These are phyloP conservation scores for Verruconis gallopava DNA, from an alignment of 2,329 filamentous ascomycete species.

Conservation along the genomic window DNA sequence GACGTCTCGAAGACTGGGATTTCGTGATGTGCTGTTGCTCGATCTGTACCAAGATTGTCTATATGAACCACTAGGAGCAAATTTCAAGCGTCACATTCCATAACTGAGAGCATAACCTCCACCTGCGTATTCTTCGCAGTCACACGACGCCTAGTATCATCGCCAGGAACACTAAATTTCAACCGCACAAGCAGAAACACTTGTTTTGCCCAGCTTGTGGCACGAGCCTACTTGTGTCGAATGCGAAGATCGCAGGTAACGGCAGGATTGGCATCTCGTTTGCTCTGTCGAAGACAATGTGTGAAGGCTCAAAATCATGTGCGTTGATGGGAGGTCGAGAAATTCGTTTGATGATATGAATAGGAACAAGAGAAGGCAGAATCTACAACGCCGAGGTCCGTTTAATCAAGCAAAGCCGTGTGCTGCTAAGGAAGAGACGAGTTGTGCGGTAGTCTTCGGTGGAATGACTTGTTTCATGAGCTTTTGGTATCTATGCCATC, in stretches of 20 bases:
- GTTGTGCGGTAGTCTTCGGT: no score
- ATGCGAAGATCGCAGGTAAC: neutral
- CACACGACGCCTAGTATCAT: neutral
- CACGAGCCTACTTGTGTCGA: neutral
- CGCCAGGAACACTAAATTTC: neutral
- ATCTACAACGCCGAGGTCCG: neutral
- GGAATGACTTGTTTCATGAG: neutral
- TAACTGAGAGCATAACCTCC: neutral
- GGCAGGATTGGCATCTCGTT: neutral
- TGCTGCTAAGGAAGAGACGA: no score
- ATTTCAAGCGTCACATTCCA: neutral
- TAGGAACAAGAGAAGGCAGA: neutral
- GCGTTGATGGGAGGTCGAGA: neutral
- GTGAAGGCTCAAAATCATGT: neutral
- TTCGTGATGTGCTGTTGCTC: neutral
- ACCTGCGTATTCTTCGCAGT: neutral
- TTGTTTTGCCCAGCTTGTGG: neutral
- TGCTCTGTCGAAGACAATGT: neutral
- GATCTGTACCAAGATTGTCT: neutral
- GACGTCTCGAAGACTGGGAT: neutral
- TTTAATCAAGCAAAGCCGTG: no score
- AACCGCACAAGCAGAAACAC: neutral
- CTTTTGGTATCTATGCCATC: neutral
- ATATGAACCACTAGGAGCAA: neutral
- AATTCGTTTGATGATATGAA: neutral